phyloP scores from a whole-genome alignment of 495 filamentous ascomycete genomes.

The Penicillium simplicissimum region DNA sequence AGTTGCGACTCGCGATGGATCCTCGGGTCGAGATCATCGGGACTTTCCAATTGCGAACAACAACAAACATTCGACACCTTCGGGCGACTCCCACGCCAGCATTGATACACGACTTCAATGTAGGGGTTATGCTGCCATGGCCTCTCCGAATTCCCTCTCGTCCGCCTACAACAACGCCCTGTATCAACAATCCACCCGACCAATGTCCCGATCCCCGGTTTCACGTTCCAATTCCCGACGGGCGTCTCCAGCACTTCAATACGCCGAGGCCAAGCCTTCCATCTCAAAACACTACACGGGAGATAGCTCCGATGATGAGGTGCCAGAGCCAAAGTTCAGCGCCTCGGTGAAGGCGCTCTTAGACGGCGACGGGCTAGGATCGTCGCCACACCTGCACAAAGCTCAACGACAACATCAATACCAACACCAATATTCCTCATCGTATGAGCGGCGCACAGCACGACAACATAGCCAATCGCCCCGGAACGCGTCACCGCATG shows the following conservation, averaged over 20 bases:
- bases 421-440: slow-evolving; percentile 36
- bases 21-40: slow-evolving; percentile 24
- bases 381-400: slow-evolving; percentile 46
- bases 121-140: slow-evolving; percentile 35
- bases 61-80: slow-evolving; percentile 33
- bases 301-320: slow-evolving; percentile 75
- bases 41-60: slow-evolving; percentile 18
- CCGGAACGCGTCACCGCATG: slow-evolving; percentile 41
- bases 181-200: slow-evolving; percentile 39
- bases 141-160: slow-evolving; percentile 41
- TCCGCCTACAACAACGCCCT: slow-evolving; percentile 39
- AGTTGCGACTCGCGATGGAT: slow-evolving; percentile 22
- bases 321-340: slow-evolving; percentile 77
- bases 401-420: slow-evolving; percentile 35
- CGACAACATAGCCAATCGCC: slow-evolving; percentile 41
- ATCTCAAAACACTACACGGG: slow-evolving; percentile 44
- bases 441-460: slow-evolving; percentile 26
- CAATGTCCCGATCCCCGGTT: slow-evolving; percentile 44
- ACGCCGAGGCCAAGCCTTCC: slow-evolving; percentile 23
- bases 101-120: slow-evolving; percentile 38
- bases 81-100: slow-evolving; percentile 23
- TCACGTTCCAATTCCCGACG: slow-evolving; percentile 46
- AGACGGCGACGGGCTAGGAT: slow-evolving; percentile 60
- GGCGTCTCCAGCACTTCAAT: slow-evolving; percentile 37
- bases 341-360: slow-evolving; percentile 76